Conservation (phyloP, 768 basidiomycete species). For the Coprinellus micaceus region DNA sequence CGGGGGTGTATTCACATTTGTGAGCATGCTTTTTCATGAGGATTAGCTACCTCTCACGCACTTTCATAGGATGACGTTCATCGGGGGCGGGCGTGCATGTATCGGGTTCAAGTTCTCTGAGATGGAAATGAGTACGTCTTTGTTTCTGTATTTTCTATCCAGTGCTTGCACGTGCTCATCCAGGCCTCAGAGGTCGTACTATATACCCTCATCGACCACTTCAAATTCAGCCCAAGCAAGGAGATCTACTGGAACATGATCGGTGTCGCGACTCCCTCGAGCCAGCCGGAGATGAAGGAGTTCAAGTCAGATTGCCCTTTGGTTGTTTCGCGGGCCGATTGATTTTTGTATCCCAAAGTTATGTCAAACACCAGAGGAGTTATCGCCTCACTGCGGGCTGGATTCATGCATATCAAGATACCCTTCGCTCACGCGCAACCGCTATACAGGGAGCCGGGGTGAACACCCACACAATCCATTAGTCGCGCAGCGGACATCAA, state of each 20-base stretch:
- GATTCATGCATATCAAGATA: no score
- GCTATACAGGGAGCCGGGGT: no score
- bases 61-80: constrained; percentile 4
- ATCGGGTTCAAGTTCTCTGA: constrained; percentile 11
- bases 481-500: no score
- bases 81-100: not conserved
- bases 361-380: no score
- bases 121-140: constrained; percentile 11
- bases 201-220: constrained; percentile 19
- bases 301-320: no score
- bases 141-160: not conserved
- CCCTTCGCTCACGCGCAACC: no score
- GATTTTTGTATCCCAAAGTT: no score
- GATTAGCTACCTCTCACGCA: not conserved
- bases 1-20: constrained; percentile 20
- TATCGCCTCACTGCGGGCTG: no score
- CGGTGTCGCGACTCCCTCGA: not conserved
- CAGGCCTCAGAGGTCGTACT: constrained; percentile 19
- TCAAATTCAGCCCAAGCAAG: constrained; percentile 21
- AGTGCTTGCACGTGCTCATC: not conserved
- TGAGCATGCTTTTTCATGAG: not conserved
- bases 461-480: no score
- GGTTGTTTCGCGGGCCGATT: no score
- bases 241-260: constrained; percentile 17
- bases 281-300: no score